Evolutionary conservation across 2,329 filamentous ascomycete species (phyloP).

Genomic region (Scedosporium boydii): DNA sequence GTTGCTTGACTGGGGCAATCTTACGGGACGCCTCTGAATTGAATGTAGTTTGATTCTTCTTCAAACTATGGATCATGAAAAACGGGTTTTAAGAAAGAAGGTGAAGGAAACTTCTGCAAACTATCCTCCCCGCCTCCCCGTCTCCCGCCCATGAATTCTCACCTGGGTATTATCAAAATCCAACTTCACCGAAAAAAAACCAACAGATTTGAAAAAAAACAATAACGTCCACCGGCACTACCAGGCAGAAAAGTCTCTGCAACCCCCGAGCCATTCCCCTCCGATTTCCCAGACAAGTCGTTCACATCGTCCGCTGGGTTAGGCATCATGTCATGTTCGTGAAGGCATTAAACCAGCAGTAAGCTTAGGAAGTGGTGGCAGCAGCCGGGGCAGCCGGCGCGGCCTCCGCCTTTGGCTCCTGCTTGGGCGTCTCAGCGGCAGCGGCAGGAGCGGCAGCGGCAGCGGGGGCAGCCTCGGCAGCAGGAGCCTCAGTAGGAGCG

Average conservation of each 20-base stretch:
- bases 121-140: neutral
- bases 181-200: neutral
- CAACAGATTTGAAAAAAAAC: neutral
- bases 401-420: slow-evolving; percentile 11
- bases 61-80: neutral
- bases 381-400: slow-evolving; percentile 14
- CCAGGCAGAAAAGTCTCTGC: no score
- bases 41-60: neutral
- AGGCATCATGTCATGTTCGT: neutral
- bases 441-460: slow-evolving; percentile 8
- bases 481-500: slow-evolving; percentile 14
- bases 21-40: neutral
- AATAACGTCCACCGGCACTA: neutral
- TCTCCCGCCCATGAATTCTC: neutral
- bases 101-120: neutral
- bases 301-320: neutral
- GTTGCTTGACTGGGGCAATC: no score
- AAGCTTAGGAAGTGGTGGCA: slow-evolving; percentile 1
- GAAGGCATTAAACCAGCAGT: neutral
- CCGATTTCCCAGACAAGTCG: no score
- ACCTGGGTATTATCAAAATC: slow-evolving; percentile 1
- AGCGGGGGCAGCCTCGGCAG: slow-evolving; percentile 9
- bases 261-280: neutral
- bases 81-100: no score
- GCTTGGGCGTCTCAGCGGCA: slow-evolving; percentile 13